Base-by-base conservation (phyloP, 495 filamentous ascomycete genomes). In the Monascus purpureus region DNA sequence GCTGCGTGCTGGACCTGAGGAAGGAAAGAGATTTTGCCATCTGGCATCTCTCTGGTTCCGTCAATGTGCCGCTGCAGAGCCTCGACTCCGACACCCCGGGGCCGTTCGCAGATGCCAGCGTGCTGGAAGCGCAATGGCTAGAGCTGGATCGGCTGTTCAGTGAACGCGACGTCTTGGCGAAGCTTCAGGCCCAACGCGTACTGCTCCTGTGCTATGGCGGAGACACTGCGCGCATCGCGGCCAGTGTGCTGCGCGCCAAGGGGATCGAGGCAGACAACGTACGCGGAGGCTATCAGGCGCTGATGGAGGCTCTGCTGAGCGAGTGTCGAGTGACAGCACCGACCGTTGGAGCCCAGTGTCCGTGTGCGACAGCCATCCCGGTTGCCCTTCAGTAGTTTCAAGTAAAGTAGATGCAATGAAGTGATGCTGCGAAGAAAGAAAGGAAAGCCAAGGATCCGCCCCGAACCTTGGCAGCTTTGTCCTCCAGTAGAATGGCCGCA, bases 181-280 rank as follows among this genome's bases (percentile, higher is more conserved):
- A 43, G 4, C 43, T 62, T 12, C 29, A 51, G 13, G 27, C 38
- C 6, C 48, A 54, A 26, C 52, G 46, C 31, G 52, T 70, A 29
- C 39, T 71, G 32, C 40, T 72, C 6, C 50, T 71, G 19, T 71
- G 67, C 37, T 65, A 69, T 28, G 53, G 68, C 34, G 69, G 69
- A 5, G 65, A 72, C 28, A 65, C 62, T 12, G 62, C 65, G 17
- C 52, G 65, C 19, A 52, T 72, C 18, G 68, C 61, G n/a, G 63
- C 66, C 8, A 65, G 62, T 36, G 60, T 68, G 17, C 48, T 73
- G 27, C 52, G 68, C 25, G 64, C 63, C 2, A 62, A 63, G 35
- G 62, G 61, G 0, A 42, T 66, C 17, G 57, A 66, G 38, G 67
- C 64, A 2, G 63, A 63, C 13, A 69, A 63, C 37, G 43, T 71